These are phyloP conservation scores for Chlorencoelia australis DNA, from an alignment of 2,329 filamentous ascomycete species.

Conservation along the genomic window DNA sequence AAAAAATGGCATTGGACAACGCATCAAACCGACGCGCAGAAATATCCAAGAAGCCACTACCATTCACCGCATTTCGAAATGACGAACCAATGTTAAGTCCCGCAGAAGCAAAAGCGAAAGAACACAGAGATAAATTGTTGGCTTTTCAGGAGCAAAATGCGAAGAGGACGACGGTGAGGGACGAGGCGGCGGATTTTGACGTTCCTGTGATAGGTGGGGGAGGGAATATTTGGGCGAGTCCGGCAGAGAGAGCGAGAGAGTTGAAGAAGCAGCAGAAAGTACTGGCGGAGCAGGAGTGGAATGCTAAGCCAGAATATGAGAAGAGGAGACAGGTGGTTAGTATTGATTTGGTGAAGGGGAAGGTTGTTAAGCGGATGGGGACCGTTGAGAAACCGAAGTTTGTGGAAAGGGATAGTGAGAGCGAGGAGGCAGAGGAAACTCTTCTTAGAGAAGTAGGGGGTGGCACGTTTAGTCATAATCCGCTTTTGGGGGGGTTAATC, in stretches of 20 bases:
- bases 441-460: conserved; percentile 15
- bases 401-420: conserved; percentile 14
- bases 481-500: conserved; percentile 26
- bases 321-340: conserved; percentile 59
- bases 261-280: conserved; percentile 61
- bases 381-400: conserved; percentile 19
- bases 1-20: conserved; percentile 76
- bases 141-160: conserved; percentile 62
- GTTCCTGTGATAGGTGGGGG: conserved; percentile 28
- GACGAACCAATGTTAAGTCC: conserved; percentile 15
- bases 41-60: conserved; percentile 47
- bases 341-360: conserved; percentile 56
- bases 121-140: conserved; percentile 56
- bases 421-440: conserved; percentile 18
- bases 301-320: conserved; percentile 58
- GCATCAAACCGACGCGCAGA: conserved; percentile 57
- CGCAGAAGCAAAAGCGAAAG: conserved; percentile 41
- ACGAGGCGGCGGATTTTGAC: conserved; percentile 60
- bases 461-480: conserved; percentile 28
- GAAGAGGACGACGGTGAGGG: conserved; percentile 55
- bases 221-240: conserved; percentile 56
- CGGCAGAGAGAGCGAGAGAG: conserved; percentile 55
- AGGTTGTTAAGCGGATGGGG: conserved; percentile 34
- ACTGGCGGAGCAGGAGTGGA: conserved; percentile 58
- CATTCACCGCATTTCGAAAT: conserved; percentile 43